Evolutionary conservation across 805 yeast genomes (phyloP).

Genomic region (Danielia reshetovae): DNA sequence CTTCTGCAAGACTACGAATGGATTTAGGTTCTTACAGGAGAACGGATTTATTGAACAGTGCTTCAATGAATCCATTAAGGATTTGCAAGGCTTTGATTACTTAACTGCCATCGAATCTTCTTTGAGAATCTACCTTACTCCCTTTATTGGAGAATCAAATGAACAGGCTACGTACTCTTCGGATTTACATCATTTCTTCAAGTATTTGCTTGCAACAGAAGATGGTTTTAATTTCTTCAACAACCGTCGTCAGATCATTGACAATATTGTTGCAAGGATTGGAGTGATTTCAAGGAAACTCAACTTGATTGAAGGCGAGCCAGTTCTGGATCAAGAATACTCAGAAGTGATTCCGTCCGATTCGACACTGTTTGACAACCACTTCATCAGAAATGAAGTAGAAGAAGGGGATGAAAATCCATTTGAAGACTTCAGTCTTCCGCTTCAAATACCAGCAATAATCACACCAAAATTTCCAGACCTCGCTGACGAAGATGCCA

Average conservation of each 20-base stretch:
- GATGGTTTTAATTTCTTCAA: slow-evolving; percentile 69
- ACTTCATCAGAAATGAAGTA: not conserved
- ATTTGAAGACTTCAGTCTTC: not conserved
- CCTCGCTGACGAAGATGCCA: not conserved
- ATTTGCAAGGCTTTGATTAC: slow-evolving; percentile 9
- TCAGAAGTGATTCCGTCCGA: slow-evolving; percentile 10
- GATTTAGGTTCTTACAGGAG: slow-evolving; percentile 58
- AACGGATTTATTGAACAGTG: slow-evolving; percentile 33
- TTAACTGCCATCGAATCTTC: slow-evolving; percentile 10
- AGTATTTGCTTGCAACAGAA: slow-evolving; percentile 72
- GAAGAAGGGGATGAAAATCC: not conserved
- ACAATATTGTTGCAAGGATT: slow-evolving; percentile 25
- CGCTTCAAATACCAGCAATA: not conserved
- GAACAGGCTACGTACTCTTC: not conserved
- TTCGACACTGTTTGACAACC: slow-evolving; percentile 11
- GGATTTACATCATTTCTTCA: slow-evolving; percentile 58
- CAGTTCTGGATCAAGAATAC: slow-evolving; percentile 1
- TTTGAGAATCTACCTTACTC: slow-evolving; percentile 16
- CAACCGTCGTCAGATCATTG: slow-evolving; percentile 32
- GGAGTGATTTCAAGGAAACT: slow-evolving; percentile 7
- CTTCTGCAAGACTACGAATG: slow-evolving; percentile 61
- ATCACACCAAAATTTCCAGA: slow-evolving; percentile 2
- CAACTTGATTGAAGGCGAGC: slow-evolving; percentile 5
- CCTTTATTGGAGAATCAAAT: slow-evolving; percentile 16
- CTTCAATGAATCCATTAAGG: slow-evolving; percentile 8